These are phyloP conservation scores for Nakazawaea populi DNA, from an alignment of 805 yeast species.

Conservation along the genomic window DNA sequence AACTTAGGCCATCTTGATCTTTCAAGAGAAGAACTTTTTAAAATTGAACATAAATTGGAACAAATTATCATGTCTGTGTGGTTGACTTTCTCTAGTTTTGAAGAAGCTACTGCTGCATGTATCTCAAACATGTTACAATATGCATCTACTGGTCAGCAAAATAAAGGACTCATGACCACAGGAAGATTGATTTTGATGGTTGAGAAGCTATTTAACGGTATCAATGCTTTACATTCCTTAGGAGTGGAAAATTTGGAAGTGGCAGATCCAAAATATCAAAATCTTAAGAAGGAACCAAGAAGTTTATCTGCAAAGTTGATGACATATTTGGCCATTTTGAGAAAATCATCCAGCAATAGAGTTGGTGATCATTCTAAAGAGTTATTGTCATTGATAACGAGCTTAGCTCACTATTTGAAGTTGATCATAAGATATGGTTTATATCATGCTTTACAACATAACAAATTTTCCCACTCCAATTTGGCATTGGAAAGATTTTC, in stretches of 20 bases:
- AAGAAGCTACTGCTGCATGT: constrained; percentile 83
- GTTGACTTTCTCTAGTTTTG: constrained; percentile 82
- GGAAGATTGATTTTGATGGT: constrained; percentile 68
- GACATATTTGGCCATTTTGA: constrained; percentile 76
- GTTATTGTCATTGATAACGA: constrained; percentile 76
- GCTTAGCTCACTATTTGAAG: constrained; percentile 89
- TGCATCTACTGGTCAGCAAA: constrained; percentile 69
- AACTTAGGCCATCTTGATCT: constrained; percentile 26
- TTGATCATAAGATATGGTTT: constrained; percentile 77
- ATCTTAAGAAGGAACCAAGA: constrained; percentile 62
- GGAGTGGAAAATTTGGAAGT: constrained; percentile 13
- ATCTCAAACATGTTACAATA: constrained; percentile 87
- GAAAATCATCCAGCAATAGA: constrained; percentile 43
- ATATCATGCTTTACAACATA: constrained; percentile 65
- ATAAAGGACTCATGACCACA: constrained; percentile 62
- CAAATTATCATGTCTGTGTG: constrained; percentile 58
- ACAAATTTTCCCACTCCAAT: constrained; percentile 51
- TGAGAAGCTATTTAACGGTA: constrained; percentile 70
- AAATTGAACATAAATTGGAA: constrained; percentile 62
- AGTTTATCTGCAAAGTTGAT: constrained; percentile 85
- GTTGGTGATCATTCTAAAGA: constrained; percentile 47
- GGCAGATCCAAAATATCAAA: constrained; percentile 26
- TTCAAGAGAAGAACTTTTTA: constrained; percentile 41
- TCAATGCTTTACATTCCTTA: constrained; percentile 45
- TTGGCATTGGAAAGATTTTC: constrained; percentile 61